Evolutionary conservation across 192 early-diverging fungal genomes (phyloP).

Genomic region (Kappamyces sp.): DNA sequence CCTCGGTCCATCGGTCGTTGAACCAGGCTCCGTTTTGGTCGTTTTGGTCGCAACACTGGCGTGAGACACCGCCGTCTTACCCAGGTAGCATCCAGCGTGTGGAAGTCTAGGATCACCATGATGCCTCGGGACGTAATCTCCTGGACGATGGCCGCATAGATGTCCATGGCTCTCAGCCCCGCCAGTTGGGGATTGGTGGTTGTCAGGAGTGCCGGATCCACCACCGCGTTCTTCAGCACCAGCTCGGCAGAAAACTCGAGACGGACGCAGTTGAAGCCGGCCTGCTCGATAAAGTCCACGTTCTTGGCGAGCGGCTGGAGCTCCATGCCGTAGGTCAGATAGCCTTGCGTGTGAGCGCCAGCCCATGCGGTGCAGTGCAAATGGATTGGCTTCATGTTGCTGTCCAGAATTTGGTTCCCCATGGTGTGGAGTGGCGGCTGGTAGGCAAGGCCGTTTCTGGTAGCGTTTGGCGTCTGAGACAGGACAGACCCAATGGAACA

Average conservation of each 20-base stretch:
- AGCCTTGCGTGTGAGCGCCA: constrained; percentile 10
- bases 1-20: constrained; percentile 2
- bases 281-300: neutral
- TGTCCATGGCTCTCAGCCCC: constrained; percentile 1
- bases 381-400: neutral
- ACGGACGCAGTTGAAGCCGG: constrained; percentile 16
- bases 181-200: neutral
- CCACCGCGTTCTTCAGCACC: constrained; percentile 1
- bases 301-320: neutral
- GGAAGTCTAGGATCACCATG: constrained; percentile 16
- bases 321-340: constrained; percentile 13
- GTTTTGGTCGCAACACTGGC: neutral
- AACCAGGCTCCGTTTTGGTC: constrained; percentile 15
- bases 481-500: no score
- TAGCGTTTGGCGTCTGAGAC: no score
- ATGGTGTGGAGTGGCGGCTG: constrained; percentile 7
- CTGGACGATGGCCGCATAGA: constrained; percentile 8
- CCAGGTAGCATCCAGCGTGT: constrained; percentile 10
- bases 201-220: neutral
- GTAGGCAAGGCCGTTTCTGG: no score
- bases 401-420: constrained; percentile 14
- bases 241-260: constrained; percentile 14
- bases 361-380: constrained; percentile 11
- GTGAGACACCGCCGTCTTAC: no score
- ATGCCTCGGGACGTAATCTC: constrained; percentile 1